Evolutionary conservation across 768 basidiomycete genomes (phyloP), one percentile per base, ranked within the genome.

Genomic region (Suillus discolor): DNA sequence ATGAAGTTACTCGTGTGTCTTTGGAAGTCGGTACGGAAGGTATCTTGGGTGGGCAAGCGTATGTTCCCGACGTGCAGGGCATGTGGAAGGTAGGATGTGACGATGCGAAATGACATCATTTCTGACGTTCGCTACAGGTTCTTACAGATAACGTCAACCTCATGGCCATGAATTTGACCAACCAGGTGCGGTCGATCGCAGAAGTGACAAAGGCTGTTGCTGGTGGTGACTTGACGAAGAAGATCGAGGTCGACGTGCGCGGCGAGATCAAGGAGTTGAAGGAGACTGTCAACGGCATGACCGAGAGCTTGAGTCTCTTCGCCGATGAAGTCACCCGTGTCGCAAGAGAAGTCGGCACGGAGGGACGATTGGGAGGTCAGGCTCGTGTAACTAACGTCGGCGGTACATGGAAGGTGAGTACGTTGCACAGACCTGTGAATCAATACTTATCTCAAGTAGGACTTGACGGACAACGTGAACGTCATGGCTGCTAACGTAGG

Each of bases 261-360:
- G 96, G 96, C 16, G 96, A 98, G 81, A 97, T 98, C 75, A 79
- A 92, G 66, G 92, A 94, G 75, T 76, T 93, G 79, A 92, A 94
- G 79, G 89, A 93, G 77, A 98, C 95, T 1, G 95, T 98, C 47
- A 99, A 99, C 73, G 90, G 87, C 63, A 99, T 98, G 96, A 97
- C 96, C 13, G 92, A 88, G 79, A 89, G 87, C 73, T 75, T 94
- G 77, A 92, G 90, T 70, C 82, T 93, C 49, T 94, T 95, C 75
- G 93, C 93, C 0, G 91, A 91, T 71, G 92, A 94, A 78, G 87
- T 88, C 64, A 88, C 87, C 38, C 82, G 96, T 63, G 96, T 99
- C 38, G 97, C 96, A 4, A 86, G 94, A 69, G 96, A 99, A 79
- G 97, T 99, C 74, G 97, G 97, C 36, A 98, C 96, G 9, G 97